These are phyloP conservation scores for Curvularia verruculosa DNA, from an alignment of 2,329 filamentous ascomycete genomes.

Conservation along the genomic window DNA sequence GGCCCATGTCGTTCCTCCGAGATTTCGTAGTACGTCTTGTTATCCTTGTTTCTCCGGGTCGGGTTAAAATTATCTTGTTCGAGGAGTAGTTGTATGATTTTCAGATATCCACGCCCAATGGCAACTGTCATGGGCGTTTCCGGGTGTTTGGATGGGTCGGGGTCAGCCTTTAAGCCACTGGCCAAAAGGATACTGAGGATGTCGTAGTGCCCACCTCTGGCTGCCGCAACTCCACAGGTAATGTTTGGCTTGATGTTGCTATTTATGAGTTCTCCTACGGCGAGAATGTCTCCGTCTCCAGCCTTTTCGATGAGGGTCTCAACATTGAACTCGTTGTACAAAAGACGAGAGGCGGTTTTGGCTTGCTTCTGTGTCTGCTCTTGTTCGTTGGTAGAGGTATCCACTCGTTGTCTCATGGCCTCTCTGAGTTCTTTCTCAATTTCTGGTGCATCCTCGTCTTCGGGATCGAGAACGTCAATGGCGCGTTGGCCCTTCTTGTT, in stretches of 20 bases:
- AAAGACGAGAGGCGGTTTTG: constrained; percentile 50
- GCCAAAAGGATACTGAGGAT: constrained; percentile 75
- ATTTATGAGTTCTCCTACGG: constrained; percentile 57
- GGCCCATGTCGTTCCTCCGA: constrained; percentile 82
- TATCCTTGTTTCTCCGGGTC: constrained; percentile 72
- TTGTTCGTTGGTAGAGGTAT: constrained; percentile 56
- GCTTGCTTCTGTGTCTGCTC: constrained; percentile 36
- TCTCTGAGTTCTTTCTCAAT: constrained; percentile 76
- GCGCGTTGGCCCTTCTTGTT: constrained; percentile 94
- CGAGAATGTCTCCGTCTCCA: constrained; percentile 55
- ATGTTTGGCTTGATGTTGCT: constrained; percentile 69
- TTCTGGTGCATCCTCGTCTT: constrained; percentile 77
- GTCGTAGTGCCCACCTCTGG: constrained; percentile 87
- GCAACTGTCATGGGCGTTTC: constrained; percentile 93
- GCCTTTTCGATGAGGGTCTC: constrained; percentile 58
- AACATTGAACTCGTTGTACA: constrained; percentile 58
- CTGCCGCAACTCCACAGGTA: constrained; percentile 86
- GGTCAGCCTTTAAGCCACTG: constrained; percentile 54
- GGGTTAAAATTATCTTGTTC: constrained; percentile 83
- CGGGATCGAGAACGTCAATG: constrained; percentile 77
- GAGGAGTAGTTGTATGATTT: constrained; percentile 80
- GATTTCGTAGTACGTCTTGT: constrained; percentile 85
- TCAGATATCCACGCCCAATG: constrained; percentile 85
- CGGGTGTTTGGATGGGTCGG: constrained; percentile 76
- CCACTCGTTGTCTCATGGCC: constrained; percentile 56